phyloP scores from a whole-genome alignment of 139 green algal species.

The Auxenochlorella protothecoides region DNA sequence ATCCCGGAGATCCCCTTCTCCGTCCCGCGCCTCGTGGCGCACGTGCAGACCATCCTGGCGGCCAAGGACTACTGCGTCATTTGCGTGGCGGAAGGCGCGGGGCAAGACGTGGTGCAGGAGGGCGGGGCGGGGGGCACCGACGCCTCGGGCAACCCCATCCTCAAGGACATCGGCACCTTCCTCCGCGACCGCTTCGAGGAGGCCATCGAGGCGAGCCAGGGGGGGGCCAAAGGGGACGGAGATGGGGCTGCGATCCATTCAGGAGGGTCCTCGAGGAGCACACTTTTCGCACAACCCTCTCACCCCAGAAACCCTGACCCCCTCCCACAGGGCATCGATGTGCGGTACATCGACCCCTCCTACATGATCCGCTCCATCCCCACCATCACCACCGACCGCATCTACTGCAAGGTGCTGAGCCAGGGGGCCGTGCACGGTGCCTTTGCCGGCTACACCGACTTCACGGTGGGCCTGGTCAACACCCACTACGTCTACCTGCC shows the following conservation, averaged over 20 bases:
- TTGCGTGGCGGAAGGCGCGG: conserved; percentile 87
- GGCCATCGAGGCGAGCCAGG: not conserved
- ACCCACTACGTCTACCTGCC: conserved; percentile 84
- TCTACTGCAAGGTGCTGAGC: conserved; percentile 90
- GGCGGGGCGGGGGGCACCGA: conserved; percentile 40
- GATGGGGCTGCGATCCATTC: no score
- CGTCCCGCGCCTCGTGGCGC: conserved; percentile 56
- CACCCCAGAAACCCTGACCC: no score
- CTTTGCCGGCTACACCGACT: conserved; percentile 85
- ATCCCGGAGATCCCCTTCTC: conserved; percentile 90
- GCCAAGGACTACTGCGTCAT: conserved; percentile 72
- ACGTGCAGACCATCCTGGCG: conserved; percentile 50
- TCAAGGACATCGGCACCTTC: conserved; percentile 74
- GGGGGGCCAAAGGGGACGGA: no score
- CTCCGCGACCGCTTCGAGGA: conserved; percentile 68
- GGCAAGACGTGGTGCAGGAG: conserved; percentile 49
- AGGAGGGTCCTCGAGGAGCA: no score
- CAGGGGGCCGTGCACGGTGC: conserved; percentile 91
- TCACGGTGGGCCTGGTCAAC: conserved; percentile 74
- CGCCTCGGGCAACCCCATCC: conserved; percentile 74
- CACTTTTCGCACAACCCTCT: conserved; percentile 26
- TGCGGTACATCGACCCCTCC: conserved; percentile 93
- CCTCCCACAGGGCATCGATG: conserved; percentile 32
- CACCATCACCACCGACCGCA: conserved; percentile 77
- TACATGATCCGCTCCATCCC: conserved; percentile 96